Evolutionary conservation across 768 basidiomycete genomes (phyloP).

Genomic region (Melanogaster broomeanus): DNA sequence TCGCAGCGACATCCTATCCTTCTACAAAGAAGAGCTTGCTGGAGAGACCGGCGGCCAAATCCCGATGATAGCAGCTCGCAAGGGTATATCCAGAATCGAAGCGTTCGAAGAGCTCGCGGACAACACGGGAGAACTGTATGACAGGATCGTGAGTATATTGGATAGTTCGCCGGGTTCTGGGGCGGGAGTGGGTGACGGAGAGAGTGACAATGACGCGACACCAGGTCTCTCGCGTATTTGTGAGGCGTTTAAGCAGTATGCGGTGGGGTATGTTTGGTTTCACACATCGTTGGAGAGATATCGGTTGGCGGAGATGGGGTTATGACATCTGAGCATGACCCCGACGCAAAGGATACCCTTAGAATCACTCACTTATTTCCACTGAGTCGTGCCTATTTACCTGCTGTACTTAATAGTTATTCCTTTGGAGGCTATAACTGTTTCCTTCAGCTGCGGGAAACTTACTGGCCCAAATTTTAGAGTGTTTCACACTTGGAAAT

Average conservation of each 20-base stretch:
- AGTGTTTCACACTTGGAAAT: no score
- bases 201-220: no score
- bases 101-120: constrained; percentile 24
- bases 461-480: no score
- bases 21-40: constrained; percentile 42
- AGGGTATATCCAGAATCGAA: constrained; percentile 27
- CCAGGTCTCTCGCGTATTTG: no score
- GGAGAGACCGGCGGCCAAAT: constrained; percentile 39
- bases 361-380: no score
- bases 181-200: no score
- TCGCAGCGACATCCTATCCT: constrained; percentile 43
- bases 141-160: constrained; percentile 25
- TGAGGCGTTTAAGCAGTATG: constrained; percentile 17
- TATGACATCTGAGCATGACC: no score
- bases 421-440: no score
- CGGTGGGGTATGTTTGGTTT: constrained; percentile 28
- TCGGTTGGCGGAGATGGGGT: constrained; percentile 19
- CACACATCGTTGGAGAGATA: constrained; percentile 30
- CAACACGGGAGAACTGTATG: constrained; percentile 25
- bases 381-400: no score
- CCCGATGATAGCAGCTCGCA: constrained; percentile 31
- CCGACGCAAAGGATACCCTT: no score
- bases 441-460: no score
- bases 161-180: constrained; percentile 14
- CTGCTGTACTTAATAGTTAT: no score